These are phyloP conservation scores for Magnolia sinica DNA, from an alignment of 164 flowering plant species.

Conservation along the genomic window DNA sequence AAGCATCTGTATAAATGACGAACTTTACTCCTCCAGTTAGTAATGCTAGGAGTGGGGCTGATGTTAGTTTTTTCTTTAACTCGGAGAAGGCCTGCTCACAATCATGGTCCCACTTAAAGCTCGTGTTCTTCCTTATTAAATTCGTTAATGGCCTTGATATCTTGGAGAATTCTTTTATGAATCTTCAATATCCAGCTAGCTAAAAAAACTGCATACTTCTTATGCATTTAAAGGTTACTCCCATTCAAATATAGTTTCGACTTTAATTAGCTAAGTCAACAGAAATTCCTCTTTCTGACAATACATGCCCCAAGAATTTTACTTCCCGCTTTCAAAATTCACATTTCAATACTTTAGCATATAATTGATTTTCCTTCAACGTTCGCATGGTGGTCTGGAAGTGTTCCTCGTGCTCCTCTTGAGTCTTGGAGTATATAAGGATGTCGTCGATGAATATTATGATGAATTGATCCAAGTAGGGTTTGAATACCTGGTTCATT, in stretches of 20 bases:
- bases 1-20: background rate
- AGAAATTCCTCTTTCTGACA: background rate
- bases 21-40: background rate
- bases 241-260: too few relatives aligned
- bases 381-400: too few relatives aligned
- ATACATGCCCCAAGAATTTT: background rate
- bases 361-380: too few relatives aligned
- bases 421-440: too few relatives aligned
- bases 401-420: too few relatives aligned
- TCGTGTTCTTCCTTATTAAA: background rate
- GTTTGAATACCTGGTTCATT: too few relatives aligned
- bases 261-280: background rate
- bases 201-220: too few relatives aligned
- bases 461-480: too few relatives aligned
- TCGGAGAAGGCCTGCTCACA: background rate
- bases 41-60: background rate
- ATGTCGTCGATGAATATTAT: too few relatives aligned
- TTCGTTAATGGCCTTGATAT: background rate
- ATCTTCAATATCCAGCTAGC: background rate
- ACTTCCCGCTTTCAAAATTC: background rate
- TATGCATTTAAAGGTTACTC: too few relatives aligned
- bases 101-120: background rate
- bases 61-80: too few relatives aligned
- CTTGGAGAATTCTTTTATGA: background rate
- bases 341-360: too few relatives aligned